These are phyloP conservation scores for Chalara sp. DNA, from an alignment of 2,329 filamentous ascomycete species.

Conservation along the genomic window DNA sequence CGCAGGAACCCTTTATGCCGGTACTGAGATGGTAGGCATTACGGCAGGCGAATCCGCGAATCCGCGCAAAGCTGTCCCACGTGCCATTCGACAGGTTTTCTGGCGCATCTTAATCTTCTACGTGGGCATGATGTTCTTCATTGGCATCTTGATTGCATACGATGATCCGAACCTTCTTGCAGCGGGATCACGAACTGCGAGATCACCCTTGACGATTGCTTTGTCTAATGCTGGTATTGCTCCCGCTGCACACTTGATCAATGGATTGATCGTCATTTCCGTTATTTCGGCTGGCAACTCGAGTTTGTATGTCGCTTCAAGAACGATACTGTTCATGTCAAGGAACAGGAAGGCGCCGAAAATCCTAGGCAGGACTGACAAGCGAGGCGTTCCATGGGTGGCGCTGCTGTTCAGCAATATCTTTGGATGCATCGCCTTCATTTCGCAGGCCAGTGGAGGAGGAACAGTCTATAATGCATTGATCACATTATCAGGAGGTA, in stretches of 20 bases:
- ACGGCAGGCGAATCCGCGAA: conserved; percentile 60
- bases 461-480: conserved; percentile 65
- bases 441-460: conserved; percentile 53
- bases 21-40: conserved; percentile 54
- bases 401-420: conserved; percentile 36
- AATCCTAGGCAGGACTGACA: conserved; percentile 49
- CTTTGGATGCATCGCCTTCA: conserved; percentile 60
- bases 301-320: conserved; percentile 58
- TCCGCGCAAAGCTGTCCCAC: conserved; percentile 59
- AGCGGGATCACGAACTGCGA: conserved; percentile 41
- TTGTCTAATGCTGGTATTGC: conserved; percentile 57
- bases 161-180: conserved; percentile 28
- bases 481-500: conserved; percentile 43
- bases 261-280: conserved; percentile 60
- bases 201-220: conserved; percentile 44
- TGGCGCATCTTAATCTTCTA: conserved; percentile 59
- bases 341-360: conserved; percentile 58
- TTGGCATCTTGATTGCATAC: conserved; percentile 58
- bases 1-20: conserved; percentile 57
- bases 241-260: conserved; percentile 59
- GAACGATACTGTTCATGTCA: conserved; percentile 64
- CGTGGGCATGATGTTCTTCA: conserved; percentile 52
- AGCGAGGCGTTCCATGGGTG: conserved; percentile 43
- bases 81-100: conserved; percentile 54
- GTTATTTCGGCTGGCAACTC: conserved; percentile 57